Percentiles rank a stretch among this genome's conserved stretches.
phyloP scores from a whole-genome alignment of 768 basidiomycete species.

The Russula sp. region DNA sequence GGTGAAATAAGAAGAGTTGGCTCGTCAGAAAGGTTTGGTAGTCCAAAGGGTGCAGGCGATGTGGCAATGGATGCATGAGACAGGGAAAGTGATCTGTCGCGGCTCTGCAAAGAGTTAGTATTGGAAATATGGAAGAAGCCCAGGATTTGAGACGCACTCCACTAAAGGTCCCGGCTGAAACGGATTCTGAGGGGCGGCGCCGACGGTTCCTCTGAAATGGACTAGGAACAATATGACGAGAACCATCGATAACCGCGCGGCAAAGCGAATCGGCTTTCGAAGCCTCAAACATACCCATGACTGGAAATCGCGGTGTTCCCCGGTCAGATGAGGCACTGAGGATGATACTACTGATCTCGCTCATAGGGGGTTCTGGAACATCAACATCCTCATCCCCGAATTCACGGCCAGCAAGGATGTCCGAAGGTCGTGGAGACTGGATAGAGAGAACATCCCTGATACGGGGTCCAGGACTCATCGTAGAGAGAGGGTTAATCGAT shows the following conservation, averaged over 20 bases:
- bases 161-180: constrained; percentile 14
- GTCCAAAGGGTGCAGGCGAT: constrained; percentile 25
- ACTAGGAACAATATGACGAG: constrained; percentile 13
- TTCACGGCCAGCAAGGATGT: constrained; percentile 57
- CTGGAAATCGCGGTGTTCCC: constrained; percentile 15
- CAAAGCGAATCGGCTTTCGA: constrained; percentile 4
- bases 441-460: constrained; percentile 25
- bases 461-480: constrained; percentile 51
- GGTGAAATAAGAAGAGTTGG: constrained; percentile 31
- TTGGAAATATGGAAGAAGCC: background rate
- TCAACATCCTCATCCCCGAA: constrained; percentile 25
- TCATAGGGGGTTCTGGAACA: constrained; percentile 14
- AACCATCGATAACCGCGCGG: constrained; percentile 23
- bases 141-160: constrained; percentile 11
- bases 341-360: constrained; percentile 18
- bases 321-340: constrained; percentile 19
- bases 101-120: constrained; percentile 25
- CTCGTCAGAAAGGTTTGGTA: constrained; percentile 22
- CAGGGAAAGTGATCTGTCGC: constrained; percentile 25
- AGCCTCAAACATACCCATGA: constrained; percentile 20
- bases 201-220: constrained; percentile 19
- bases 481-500: constrained; percentile 66
- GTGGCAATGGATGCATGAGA: constrained; percentile 31
- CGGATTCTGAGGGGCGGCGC: constrained; percentile 17
- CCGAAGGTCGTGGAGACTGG: constrained; percentile 51